phyloP scores from a whole-genome alignment of 2,329 filamentous ascomycete species.

The Colletotrichum endophyticum region DNA sequence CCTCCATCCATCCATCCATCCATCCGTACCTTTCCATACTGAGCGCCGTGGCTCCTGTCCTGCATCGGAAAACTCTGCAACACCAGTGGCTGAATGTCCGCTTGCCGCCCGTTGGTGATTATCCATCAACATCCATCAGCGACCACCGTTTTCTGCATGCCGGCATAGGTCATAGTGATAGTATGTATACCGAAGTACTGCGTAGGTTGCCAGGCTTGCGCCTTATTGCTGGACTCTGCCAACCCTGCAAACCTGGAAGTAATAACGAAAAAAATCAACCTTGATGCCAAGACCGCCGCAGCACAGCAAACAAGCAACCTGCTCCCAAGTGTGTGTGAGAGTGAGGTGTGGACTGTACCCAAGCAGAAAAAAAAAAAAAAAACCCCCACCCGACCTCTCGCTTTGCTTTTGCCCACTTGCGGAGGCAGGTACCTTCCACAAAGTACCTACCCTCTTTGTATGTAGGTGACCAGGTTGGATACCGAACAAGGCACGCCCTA shows the following conservation, averaged over 20 bases:
- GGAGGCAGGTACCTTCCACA: not conserved
- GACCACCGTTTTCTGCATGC: not conserved
- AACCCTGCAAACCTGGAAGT: not conserved
- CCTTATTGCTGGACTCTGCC: not conserved
- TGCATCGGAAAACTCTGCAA: constrained; percentile 20
- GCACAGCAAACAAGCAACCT: not conserved
- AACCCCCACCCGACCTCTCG: not conserved
- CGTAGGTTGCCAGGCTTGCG: not conserved
- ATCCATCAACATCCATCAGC: not conserved
- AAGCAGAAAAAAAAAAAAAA: not conserved
- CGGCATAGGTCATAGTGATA: not conserved
- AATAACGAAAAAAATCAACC: not conserved
- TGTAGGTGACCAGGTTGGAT: not conserved
- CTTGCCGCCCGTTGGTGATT: not conserved
- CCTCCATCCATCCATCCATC: not conserved
- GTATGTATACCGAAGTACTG: not conserved
- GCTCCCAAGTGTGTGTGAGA: not conserved
- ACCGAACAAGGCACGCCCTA: not conserved
- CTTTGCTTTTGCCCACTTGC: not conserved
- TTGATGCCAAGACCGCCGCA: not conserved
- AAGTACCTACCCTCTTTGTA: not conserved
- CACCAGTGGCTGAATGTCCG: not conserved
- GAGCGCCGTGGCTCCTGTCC: not conserved
- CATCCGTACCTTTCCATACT: not conserved
- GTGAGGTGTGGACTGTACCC: not conserved